These are phyloP conservation scores for Nitzschia inconspicua DNA, from an alignment of 108 stramenopile species.

Conservation along the genomic window DNA sequence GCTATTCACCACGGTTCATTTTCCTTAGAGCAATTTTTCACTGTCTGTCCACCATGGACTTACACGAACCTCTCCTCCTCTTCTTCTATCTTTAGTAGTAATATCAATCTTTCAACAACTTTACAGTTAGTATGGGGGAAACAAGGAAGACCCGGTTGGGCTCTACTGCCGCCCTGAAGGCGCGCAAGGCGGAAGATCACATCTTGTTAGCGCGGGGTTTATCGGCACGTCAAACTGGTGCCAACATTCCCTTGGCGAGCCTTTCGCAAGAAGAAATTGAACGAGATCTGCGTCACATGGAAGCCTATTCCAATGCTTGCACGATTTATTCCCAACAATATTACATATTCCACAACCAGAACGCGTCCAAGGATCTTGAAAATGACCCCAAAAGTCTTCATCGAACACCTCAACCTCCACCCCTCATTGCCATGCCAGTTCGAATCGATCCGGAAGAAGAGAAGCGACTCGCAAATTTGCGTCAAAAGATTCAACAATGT, in stretches of 20 bases:
- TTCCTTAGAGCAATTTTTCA: too few relatives aligned
- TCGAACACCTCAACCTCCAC: background rate
- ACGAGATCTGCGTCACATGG: constrained; percentile 80
- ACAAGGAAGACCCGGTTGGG: constrained; percentile 24
- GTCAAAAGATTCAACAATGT: constrained; percentile 64
- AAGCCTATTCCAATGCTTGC: constrained; percentile 72
- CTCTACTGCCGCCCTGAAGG: background rate
- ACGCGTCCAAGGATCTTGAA: background rate
- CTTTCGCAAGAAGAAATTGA: constrained; percentile 60
- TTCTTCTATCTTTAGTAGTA: too few relatives aligned
- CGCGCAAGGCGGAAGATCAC: constrained; percentile 26
- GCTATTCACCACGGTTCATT: too few relatives aligned
- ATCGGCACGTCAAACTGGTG: constrained; percentile 62
- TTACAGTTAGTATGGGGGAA: too few relatives aligned
- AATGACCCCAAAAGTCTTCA: background rate
- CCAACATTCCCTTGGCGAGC: constrained; percentile 33
- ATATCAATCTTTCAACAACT: too few relatives aligned
- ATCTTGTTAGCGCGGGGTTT: constrained; percentile 69
- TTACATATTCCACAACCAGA: constrained; percentile 62
- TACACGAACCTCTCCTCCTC: too few relatives aligned
- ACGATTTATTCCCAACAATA: constrained; percentile 68
- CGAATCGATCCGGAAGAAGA: constrained; percentile 90
- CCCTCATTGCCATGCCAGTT: constrained; percentile 61
- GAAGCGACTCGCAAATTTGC: constrained; percentile 65
- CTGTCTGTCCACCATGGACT: too few relatives aligned